These are phyloP conservation scores for Pyrus pyrifolia DNA, from an alignment of 306 rosid genomes.

Conservation along the genomic window DNA sequence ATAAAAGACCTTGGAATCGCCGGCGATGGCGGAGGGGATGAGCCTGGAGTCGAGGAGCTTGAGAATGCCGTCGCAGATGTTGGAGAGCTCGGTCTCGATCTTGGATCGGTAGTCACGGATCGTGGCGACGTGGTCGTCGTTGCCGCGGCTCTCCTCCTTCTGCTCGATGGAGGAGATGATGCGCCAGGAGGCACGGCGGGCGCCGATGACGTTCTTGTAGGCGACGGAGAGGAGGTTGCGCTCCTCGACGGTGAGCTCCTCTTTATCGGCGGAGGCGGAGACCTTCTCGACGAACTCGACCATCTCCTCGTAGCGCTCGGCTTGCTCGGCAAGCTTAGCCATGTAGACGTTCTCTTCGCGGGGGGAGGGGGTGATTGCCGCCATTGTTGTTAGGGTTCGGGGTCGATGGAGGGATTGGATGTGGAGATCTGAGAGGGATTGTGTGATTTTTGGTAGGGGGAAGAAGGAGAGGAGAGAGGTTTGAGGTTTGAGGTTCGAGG, in stretches of 20 bases:
- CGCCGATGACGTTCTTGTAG: constrained; percentile 94
- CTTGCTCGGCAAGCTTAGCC: constrained; percentile 99
- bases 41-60: constrained; percentile 95
- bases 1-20: constrained; percentile 95
- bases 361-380: constrained; percentile 56
- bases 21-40: constrained; percentile 76
- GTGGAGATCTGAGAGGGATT: not conserved
- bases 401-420: constrained; percentile 4
- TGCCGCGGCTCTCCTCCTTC: constrained; percentile 99
- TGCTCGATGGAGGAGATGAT: constrained; percentile 98
- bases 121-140: constrained; percentile 80
- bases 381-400: constrained; percentile 42
- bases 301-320: constrained; percentile 99
- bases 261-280: constrained; percentile 72
- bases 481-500: not conserved
- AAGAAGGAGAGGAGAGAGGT: constrained; percentile 1
- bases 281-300: constrained; percentile 99
- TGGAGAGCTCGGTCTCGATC: constrained; percentile 87
- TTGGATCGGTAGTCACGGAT: constrained; percentile 96
- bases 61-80: constrained; percentile 92
- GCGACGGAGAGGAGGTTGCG: constrained; percentile 94
- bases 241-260: constrained; percentile 92
- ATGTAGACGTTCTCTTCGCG: constrained; percentile 96
- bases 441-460: not conserved
- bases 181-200: constrained; percentile 90